phyloP scores from a whole-genome alignment of 495 filamentous ascomycete genomes.

The Xylaria castorea region DNA sequence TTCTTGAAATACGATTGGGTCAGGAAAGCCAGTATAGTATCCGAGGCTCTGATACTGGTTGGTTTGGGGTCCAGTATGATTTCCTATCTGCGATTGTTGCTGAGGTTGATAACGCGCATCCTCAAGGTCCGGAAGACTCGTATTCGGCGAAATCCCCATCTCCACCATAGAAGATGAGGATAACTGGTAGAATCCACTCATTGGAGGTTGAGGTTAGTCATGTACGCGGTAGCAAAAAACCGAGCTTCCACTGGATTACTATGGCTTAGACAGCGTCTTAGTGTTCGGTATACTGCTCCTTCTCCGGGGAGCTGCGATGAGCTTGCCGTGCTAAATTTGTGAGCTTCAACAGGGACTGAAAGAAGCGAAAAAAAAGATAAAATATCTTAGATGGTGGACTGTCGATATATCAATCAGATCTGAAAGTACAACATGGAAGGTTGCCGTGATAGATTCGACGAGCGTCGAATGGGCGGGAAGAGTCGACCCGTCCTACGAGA shows the following conservation, averaged over 20 bases:
- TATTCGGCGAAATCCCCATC: constrained; percentile 45
- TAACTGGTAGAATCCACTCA: constrained; percentile 59
- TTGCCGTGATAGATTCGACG: constrained; percentile 10
- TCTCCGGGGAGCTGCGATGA: not conserved
- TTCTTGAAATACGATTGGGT: constrained; percentile 55
- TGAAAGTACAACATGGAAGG: not conserved
- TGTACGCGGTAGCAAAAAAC: not conserved
- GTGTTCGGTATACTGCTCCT: constrained; percentile 18
- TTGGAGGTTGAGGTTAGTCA: constrained; percentile 32
- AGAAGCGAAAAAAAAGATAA: not conserved
- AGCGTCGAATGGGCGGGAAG: not conserved
- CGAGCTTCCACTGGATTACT: not conserved
- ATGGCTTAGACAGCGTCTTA: constrained; percentile 8
- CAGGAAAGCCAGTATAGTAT: constrained; percentile 54
- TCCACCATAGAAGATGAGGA: constrained; percentile 55
- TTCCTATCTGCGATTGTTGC: constrained; percentile 40
- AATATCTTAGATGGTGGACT: not conserved
- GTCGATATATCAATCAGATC: not conserved
- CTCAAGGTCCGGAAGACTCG: constrained; percentile 46
- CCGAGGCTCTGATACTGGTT: constrained; percentile 52
- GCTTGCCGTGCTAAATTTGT: constrained; percentile 2
- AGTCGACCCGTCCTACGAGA: constrained; percentile 4
- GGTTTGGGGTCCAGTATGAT: constrained; percentile 42
- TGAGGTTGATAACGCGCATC: constrained; percentile 45
- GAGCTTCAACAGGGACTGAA: not conserved